phyloP scores from a whole-genome alignment of 257 asterid species.

The Solanum virginianum region DNA sequence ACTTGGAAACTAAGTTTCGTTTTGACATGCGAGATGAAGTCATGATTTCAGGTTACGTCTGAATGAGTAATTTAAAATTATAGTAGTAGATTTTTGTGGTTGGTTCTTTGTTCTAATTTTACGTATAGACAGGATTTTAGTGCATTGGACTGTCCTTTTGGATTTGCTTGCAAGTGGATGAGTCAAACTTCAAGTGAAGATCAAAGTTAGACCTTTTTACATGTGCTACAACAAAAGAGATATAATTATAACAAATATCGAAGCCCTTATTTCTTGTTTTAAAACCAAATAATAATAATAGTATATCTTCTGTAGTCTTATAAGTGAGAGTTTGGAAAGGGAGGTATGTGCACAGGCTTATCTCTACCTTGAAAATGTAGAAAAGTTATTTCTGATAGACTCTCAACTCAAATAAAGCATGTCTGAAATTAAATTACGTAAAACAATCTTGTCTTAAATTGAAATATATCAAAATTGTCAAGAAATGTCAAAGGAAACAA shows the following conservation, averaged over 20 bases:
- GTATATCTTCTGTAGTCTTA: neutral
- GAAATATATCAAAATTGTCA: neutral
- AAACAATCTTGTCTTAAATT: too few species aligned
- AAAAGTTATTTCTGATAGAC: too few species aligned
- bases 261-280: neutral
- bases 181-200: neutral
- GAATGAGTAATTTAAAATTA: too few species aligned
- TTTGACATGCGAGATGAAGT: neutral
- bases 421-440: too few species aligned
- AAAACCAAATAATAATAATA: neutral
- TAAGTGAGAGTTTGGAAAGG: accelerated
- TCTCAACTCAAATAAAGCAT: too few species aligned
- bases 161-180: neutral
- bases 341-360: neutral
- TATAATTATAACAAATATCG: neutral
- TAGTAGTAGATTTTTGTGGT: too few species aligned
- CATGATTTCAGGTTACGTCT: neutral
- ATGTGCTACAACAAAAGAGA: too few species aligned
- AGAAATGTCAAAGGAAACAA: neutral
- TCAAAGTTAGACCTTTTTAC: neutral
- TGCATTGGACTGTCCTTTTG: too few species aligned
- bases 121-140: too few species aligned
- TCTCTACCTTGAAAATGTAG: too few species aligned
- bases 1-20: neutral
- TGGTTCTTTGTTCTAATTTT: too few species aligned